Base-by-base conservation (phyloP, 768 basidiomycete species). In the Boletus pseudopeckii region DNA sequence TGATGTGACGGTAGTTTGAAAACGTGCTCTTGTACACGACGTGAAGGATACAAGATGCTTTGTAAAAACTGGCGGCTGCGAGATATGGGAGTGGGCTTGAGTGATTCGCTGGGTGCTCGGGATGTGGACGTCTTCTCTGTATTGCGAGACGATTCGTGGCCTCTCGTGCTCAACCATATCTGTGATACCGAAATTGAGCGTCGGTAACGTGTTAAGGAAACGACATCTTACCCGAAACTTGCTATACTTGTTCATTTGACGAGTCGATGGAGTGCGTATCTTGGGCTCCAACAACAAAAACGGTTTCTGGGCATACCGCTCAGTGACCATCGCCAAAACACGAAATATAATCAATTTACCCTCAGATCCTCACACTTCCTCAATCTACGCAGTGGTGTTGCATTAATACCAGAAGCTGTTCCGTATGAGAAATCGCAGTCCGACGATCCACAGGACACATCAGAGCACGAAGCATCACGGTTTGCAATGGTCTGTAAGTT, bases 241-340 rank as follows among this genome's bases (percentile, higher is more conserved):
- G 40, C 22, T 49, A 30, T 44, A 22, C 45, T 52, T 54, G 20
- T 33, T 46, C 39, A 10, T 45, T 45, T 34, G 52, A 34, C 20
- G 37, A 45, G 20, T 20, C 4, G 56, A 32, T 39, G 44, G 17
- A 20, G 13, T 10, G 18, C 26, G 7, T 38, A 30, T 10, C 9
- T 37, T 43, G 22, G 9, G 13, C 20, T 52, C 45, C 2, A 26
- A 41, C 11, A 48, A 51, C 36, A 49, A 32, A 30, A 47, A 52
- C 9, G 38, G 30, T 17, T 51, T 42, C 64, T 66, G 24, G 32
- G 22, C 6, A 7, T 17, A 38, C 20, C 5, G 1, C 36, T 66
- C 20, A 61, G 45, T 42, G 9, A 48, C n/a, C 7, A 26, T 33
- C 22, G 18, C 39, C 8, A 7, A 42, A 15, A 34, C 8, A 46